Conservation (phyloP, 768 basidiomycete genomes). For the Pleurotus salmoneostramineus region DNA sequence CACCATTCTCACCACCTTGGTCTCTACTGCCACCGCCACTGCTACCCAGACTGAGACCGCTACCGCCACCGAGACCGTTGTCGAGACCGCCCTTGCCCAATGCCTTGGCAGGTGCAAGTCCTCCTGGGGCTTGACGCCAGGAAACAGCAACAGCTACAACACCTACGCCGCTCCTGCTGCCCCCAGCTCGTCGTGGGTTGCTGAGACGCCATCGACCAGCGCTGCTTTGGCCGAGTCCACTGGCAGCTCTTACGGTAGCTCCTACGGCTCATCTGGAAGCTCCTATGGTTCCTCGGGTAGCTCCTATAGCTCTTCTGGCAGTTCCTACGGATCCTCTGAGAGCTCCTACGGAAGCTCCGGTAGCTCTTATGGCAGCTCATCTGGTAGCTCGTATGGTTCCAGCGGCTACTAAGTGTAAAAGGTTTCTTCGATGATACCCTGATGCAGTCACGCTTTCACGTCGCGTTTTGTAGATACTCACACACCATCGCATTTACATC, state of each 20-base stretch:
- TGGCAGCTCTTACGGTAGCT: background rate
- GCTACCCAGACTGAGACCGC: constrained; percentile 42
- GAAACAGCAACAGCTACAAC: constrained; percentile 48
- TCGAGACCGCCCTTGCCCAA: constrained; percentile 46
- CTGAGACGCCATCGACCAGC: background rate
- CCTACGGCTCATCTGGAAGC: constrained; percentile 4
- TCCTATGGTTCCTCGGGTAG: constrained; percentile 3
- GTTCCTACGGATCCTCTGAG: constrained; percentile 10
- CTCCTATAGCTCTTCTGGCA: constrained; percentile 16
- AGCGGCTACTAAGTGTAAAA: constrained; percentile 22
- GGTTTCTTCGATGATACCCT: constrained; percentile 15
- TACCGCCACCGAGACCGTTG: constrained; percentile 30
- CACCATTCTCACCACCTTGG: constrained; percentile 44
- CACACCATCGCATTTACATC: constrained; percentile 16
- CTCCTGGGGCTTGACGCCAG: constrained; percentile 43
- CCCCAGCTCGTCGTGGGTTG: background rate
- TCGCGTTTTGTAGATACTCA: constrained; percentile 28
- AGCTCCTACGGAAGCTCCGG: constrained; percentile 10
- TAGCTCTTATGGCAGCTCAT: constrained; percentile 17
- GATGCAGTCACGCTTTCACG: constrained; percentile 25
- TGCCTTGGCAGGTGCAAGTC: constrained; percentile 63
- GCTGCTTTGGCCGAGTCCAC: constrained; percentile 5
- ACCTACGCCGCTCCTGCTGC: constrained; percentile 33
- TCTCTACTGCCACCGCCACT: constrained; percentile 44
- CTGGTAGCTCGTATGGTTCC: constrained; percentile 18